Percentiles rank a stretch among this genome's conserved stretches.
Conservation (phyloP, 2,329 filamentous ascomycete species). For the Rutstroemia sp. region DNA sequence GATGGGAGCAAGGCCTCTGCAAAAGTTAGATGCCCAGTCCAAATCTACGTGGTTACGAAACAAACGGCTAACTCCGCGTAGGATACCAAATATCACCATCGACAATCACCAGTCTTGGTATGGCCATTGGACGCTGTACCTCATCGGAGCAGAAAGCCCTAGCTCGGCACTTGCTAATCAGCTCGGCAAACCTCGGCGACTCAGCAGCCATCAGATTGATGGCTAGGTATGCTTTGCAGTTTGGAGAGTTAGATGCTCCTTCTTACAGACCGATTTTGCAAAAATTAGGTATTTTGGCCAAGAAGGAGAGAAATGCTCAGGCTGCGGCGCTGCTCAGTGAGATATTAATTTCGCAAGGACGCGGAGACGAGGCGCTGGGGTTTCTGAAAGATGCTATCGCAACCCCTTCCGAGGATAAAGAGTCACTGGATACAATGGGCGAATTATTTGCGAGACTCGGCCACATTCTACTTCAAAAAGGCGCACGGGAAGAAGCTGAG, state of each 20-base stretch:
- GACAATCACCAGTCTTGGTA: background rate
- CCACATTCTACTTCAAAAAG: slow-evolving; percentile 13
- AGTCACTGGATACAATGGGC: slow-evolving; percentile 15
- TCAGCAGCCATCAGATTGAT: slow-evolving; percentile 22
- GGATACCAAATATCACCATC: slow-evolving; percentile 17
- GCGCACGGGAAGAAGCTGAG: slow-evolving; percentile 16
- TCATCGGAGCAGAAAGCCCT: slow-evolving; percentile 15
- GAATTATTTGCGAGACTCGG: slow-evolving; percentile 12
- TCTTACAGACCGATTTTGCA: slow-evolving; percentile 13
- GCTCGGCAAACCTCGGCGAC: slow-evolving; percentile 25
- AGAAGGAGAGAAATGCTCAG: slow-evolving; percentile 21
- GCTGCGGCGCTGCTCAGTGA: slow-evolving; percentile 27
- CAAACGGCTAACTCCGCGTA: slow-evolving; percentile 6
- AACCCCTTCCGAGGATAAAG: slow-evolving; percentile 13
- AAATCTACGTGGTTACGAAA: background rate
- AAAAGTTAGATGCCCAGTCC: slow-evolving; percentile 11
- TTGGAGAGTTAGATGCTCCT: background rate
- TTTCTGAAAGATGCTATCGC: slow-evolving; percentile 23
- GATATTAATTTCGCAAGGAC: slow-evolving; percentile 16
- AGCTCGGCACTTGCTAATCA: slow-evolving; percentile 18
- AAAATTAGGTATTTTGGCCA: slow-evolving; percentile 20
- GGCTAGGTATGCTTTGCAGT: slow-evolving; percentile 14
- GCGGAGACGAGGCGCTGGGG: slow-evolving; percentile 18
- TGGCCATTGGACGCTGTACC: too few species aligned
- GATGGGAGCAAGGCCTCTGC: slow-evolving; percentile 21